phyloP scores from a whole-genome alignment of 2,329 filamentous ascomycete species.

The Botrytis sinoallii region DNA sequence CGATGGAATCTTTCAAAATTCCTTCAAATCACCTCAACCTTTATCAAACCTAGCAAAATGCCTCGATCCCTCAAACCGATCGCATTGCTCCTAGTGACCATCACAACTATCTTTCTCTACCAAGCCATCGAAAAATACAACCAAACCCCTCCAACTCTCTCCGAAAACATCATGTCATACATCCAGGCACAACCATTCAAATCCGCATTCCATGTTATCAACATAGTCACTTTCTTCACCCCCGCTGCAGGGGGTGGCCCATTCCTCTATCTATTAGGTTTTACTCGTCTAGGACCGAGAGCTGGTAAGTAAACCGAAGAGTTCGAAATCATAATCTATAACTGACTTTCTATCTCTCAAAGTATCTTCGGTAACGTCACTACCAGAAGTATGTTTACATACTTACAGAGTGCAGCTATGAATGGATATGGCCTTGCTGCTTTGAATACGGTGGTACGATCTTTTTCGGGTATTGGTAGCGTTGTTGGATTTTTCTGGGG shows the following conservation, averaged over 20 bases:
- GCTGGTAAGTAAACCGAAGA: neutral
- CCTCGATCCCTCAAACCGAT: neutral
- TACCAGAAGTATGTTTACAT: neutral
- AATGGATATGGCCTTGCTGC: neutral
- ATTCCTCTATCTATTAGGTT: neutral
- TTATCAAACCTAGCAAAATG: neutral
- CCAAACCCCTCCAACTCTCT: neutral
- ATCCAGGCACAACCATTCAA: neutral
- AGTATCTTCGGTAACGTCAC: neutral
- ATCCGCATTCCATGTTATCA: neutral
- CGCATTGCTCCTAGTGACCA: neutral
- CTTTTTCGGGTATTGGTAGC: neutral
- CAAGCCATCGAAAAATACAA: neutral
- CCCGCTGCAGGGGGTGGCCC: no score
- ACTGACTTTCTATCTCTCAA: neutral
- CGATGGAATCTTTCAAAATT: neutral
- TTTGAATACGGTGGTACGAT: neutral
- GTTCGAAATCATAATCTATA: rapidly evolving
- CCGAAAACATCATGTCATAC: neutral
- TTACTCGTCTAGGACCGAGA: neutral
- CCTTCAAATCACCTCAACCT: neutral
- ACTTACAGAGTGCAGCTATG: neutral
- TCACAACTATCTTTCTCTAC: neutral
- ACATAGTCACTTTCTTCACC: no score
- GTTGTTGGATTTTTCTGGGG: neutral